Percentiles rank a stretch among this genome's conserved stretches.
Conservation (phyloP, 345 rosid species). For the Lenwebbia sp. region DNA sequence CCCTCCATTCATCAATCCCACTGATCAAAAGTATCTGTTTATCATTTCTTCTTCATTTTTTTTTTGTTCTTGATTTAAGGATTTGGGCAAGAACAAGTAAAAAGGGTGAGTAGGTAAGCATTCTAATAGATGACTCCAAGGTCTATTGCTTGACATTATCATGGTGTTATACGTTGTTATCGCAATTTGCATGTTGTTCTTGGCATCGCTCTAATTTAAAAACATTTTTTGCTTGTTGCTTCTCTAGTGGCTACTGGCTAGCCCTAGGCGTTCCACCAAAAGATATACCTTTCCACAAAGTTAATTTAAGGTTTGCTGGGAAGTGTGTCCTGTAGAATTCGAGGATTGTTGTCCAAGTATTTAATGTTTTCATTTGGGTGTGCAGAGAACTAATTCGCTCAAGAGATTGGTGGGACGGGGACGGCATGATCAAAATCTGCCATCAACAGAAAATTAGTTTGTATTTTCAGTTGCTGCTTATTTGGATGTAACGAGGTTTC, state of each 20-base stretch:
- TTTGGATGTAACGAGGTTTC: background rate
- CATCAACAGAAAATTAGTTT: no score
- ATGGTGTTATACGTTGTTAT: background rate
- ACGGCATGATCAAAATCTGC: no score
- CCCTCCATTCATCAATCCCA: background rate
- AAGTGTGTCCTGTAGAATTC: background rate
- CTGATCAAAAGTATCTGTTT: background rate
- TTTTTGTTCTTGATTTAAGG: background rate
- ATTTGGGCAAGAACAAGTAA: background rate
- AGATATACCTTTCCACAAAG: background rate
- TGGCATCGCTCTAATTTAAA: background rate
- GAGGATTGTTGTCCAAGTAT: background rate
- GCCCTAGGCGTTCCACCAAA: background rate
- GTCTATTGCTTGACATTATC: background rate
- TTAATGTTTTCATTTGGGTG: background rate
- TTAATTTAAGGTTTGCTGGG: background rate
- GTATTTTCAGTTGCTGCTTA: background rate
- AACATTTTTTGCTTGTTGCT: background rate
- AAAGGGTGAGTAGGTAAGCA: background rate
- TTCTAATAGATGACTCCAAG: background rate
- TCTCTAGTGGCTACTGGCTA: background rate
- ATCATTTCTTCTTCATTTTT: accelerated
- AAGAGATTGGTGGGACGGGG: no score
- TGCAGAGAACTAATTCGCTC: no score
- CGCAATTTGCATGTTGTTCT: background rate